These are phyloP conservation scores for Termitomyces eurrhizus DNA, from an alignment of 768 basidiomycete genomes.

Conservation along the genomic window DNA sequence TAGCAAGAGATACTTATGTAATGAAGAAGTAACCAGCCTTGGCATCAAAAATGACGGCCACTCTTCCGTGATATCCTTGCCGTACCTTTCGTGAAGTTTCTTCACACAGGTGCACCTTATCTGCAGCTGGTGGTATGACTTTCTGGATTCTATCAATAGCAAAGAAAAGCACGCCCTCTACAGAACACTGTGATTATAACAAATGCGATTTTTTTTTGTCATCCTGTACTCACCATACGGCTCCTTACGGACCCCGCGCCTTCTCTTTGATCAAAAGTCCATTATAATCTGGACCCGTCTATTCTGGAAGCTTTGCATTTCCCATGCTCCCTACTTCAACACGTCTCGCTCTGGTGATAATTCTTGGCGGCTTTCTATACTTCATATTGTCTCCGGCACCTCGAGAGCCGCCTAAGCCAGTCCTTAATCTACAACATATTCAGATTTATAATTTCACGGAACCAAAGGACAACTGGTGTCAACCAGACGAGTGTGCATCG, in stretches of 20 bases:
- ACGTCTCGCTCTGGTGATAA: constrained; percentile 8
- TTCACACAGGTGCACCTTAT: not conserved
- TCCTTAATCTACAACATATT: constrained; percentile 2
- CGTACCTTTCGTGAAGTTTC: not conserved
- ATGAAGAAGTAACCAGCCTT: no score
- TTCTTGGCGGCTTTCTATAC: constrained; percentile 12
- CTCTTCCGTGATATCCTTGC: not conserved
- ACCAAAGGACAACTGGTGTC: constrained; percentile 16
- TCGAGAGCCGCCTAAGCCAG: not conserved
- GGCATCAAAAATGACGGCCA: not conserved
- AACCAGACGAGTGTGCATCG: constrained; percentile 19
- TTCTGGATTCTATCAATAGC: not conserved
- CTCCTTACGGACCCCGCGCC: not conserved
- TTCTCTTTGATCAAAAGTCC: not conserved
- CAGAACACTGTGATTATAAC: not conserved
- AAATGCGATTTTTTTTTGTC: not conserved
- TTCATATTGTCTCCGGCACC: constrained; percentile 6
- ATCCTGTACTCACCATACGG: not conserved
- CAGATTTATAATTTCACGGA: constrained; percentile 8
- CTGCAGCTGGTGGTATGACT: not conserved
- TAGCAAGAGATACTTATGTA: no score
- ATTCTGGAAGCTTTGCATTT: not conserved
- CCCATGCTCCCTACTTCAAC: constrained; percentile 6
- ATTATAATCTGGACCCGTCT: constrained; percentile 1
- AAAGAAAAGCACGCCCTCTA: not conserved